A percentile compares a stretch with the other conserved stretches of the same genome.
These are phyloP conservation scores for Dunaliella primolecta DNA, from an alignment of 139 green algal genomes.

Conservation along the genomic window DNA sequence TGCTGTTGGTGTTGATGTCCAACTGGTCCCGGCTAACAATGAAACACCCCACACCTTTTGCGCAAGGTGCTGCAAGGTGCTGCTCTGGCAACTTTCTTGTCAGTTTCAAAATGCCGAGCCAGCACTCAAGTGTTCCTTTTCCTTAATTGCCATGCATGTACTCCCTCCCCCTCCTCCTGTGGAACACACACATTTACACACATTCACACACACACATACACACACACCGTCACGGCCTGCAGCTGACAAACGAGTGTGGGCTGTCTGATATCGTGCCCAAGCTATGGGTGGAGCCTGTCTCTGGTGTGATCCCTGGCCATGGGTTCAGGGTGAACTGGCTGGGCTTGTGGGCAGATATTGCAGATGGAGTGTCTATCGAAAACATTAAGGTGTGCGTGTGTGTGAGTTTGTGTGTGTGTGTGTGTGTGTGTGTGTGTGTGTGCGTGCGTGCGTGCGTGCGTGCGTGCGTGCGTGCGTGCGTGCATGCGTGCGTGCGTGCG, in stretches of 20 bases:
- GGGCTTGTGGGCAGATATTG: conserved; percentile 45
- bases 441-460: not conserved
- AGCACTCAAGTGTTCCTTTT: too few relatives aligned
- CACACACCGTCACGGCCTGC: not conserved
- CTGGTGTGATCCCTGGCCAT: conserved; percentile 33
- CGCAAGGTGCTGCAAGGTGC: too few relatives aligned
- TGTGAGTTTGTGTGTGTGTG: not conserved
- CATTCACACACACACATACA: conserved; percentile 1
- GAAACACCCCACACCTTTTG: too few relatives aligned
- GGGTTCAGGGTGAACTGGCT: conserved; percentile 51
- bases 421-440: not conserved
- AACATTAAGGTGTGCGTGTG: conserved; percentile 27
- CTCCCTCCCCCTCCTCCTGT: too few relatives aligned
- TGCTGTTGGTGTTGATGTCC: too few relatives aligned
- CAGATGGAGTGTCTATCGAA: conserved; percentile 36
- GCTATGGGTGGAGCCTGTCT: conserved; percentile 43
- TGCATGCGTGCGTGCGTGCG: not conserved
- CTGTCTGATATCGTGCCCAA: conserved; percentile 31
- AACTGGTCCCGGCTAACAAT: too few relatives aligned
- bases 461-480: not conserved
- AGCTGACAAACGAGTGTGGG: conserved; percentile 32
- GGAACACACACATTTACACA: too few relatives aligned
- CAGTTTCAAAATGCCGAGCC: too few relatives aligned
- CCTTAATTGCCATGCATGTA: too few relatives aligned
- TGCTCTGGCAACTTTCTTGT: too few relatives aligned